A percentile compares a stretch with the other conserved stretches of the same genome.
Conservation (phyloP, 164 flowering plant genomes). For the Magnolia changhungtana region DNA sequence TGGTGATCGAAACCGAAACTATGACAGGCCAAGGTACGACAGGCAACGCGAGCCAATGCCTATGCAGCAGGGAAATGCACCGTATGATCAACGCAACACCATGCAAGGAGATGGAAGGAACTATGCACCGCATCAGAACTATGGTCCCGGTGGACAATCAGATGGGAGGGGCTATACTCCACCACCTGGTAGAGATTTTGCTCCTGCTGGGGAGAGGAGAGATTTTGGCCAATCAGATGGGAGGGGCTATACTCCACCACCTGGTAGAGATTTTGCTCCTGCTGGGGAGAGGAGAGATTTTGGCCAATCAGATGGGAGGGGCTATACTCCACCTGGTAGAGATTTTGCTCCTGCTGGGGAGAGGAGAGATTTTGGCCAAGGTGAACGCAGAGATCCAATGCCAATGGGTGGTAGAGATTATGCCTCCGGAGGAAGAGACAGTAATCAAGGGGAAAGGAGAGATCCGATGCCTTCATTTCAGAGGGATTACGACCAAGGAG, state of each 20-base stretch:
- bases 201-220: constrained; percentile 29
- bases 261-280: constrained; percentile 21
- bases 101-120: constrained; percentile 35
- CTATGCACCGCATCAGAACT: constrained; percentile 21
- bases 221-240: constrained; percentile 22
- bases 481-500: constrained; percentile 10
- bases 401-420: constrained; percentile 9
- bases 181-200: constrained; percentile 16
- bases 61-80: constrained; percentile 27
- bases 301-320: constrained; percentile 24
- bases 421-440: constrained; percentile 8
- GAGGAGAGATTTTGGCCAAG: constrained; percentile 25
- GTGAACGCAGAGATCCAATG: constrained; percentile 22
- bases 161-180: constrained; percentile 27
- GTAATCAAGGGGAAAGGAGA: constrained; percentile 9
- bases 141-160: constrained; percentile 26
- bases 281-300: constrained; percentile 24
- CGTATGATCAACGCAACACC: constrained; percentile 9
- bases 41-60: constrained; percentile 34
- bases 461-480: constrained; percentile 10
- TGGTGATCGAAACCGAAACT: constrained; percentile 35
- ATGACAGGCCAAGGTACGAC: constrained; percentile 36
- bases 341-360: constrained; percentile 24
- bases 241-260: constrained; percentile 28
- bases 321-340: constrained; percentile 23